Percentiles rank a stretch among this genome's conserved stretches.
These are phyloP conservation scores for Meyerozyma carpophila DNA, from an alignment of 1,139 yeast species.

Conservation along the genomic window DNA sequence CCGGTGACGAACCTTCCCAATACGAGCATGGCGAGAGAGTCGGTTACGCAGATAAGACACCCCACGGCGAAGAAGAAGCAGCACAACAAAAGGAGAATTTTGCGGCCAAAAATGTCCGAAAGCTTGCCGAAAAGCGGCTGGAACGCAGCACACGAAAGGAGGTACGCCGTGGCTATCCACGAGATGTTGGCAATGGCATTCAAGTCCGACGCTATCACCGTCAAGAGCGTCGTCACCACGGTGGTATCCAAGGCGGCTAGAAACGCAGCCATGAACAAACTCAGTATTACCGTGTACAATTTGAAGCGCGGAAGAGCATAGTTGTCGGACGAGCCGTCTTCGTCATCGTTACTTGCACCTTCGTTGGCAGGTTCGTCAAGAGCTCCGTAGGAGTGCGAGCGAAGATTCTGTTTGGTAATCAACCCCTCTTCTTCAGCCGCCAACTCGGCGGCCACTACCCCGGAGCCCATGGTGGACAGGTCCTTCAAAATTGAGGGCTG, in stretches of 20 bases:
- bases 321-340: conserved; percentile 15
- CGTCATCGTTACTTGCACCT: not conserved
- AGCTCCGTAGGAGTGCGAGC: conserved; percentile 7
- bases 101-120: conserved; percentile 83
- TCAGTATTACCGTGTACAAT: conserved; percentile 26
- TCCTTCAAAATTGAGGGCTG: conserved; percentile 29
- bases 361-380: conserved; percentile 1
- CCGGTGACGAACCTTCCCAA: conserved; percentile 54
- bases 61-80: conserved; percentile 34
- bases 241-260: conserved; percentile 43
- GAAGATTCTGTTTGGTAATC: conserved; percentile 6
- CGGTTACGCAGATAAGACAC: conserved; percentile 36
- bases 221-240: conserved; percentile 38
- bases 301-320: conserved; percentile 31
- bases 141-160: conserved; percentile 37
- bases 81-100: conserved; percentile 35
- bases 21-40: conserved; percentile 44
- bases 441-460: conserved; percentile 44
- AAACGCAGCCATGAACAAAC: conserved; percentile 34
- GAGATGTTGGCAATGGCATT: conserved; percentile 35
- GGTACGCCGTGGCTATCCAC: conserved; percentile 42
- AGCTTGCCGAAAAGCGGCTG: conserved; percentile 80
- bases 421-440: conserved; percentile 35
- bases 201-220: conserved; percentile 41
- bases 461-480: conserved; percentile 39